Percentiles rank a stretch among this genome's conserved stretches.
These are phyloP conservation scores for Mrakia frigida DNA, from an alignment of 768 basidiomycete species.

Conservation along the genomic window DNA sequence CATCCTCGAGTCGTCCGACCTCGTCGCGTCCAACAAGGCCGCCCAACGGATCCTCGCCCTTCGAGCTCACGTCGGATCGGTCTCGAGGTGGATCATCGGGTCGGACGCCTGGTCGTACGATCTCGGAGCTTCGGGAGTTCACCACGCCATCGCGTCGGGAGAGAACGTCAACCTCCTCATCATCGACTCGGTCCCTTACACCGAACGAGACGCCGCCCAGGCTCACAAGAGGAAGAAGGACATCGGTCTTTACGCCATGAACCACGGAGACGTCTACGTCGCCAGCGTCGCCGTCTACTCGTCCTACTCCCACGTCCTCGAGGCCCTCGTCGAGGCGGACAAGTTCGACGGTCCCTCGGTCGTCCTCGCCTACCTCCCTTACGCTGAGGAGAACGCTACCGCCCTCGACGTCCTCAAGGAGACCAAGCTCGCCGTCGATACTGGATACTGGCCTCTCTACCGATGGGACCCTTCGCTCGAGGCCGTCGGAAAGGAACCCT, in stretches of 20 bases:
- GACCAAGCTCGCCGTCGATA: constrained; percentile 92
- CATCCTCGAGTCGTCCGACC: constrained; percentile 46
- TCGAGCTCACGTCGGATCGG: constrained; percentile 58
- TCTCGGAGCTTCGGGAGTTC: constrained; percentile 87
- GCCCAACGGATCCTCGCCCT: constrained; percentile 58
- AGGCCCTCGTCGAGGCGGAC: constrained; percentile 86
- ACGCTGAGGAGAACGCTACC: constrained; percentile 63
- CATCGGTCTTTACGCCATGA: constrained; percentile 96
- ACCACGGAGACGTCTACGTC: constrained; percentile 93
- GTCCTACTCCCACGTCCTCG: constrained; percentile 89
- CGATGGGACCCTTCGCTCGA: constrained; percentile 93
- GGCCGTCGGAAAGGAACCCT: constrained; percentile 67
- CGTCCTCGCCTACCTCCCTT: constrained; percentile 90
- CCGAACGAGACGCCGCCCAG: constrained; percentile 63
- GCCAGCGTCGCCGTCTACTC: constrained; percentile 93
- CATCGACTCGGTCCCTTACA: constrained; percentile 86
- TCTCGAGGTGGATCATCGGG: constrained; percentile 92
- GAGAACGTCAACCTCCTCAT: constrained; percentile 92
- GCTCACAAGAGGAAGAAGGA: constrained; percentile 81
- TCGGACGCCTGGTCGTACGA: constrained; percentile 99
- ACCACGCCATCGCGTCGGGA: constrained; percentile 86
- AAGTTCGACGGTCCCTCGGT: constrained; percentile 82
- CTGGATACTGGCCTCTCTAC: constrained; percentile 97
- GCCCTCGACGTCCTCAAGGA: constrained; percentile 92
- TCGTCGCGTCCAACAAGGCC: constrained; percentile 37